These are phyloP conservation scores for Beauveria sp. DNA, from an alignment of 2,329 filamentous ascomycete species.

Conservation along the genomic window DNA sequence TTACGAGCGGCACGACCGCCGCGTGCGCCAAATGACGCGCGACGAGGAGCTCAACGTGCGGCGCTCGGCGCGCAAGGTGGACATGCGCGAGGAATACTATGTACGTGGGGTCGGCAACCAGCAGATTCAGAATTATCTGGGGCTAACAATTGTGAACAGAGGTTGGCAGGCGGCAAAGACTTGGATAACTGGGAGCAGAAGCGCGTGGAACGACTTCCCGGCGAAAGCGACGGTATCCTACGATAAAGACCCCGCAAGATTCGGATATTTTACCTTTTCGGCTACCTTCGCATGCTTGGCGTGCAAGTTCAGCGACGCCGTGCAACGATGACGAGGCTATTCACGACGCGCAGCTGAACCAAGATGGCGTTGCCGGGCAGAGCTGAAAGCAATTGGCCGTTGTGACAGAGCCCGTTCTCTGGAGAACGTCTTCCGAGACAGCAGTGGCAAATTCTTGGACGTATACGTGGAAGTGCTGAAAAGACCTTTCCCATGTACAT, in stretches of 20 bases:
- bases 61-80: slow-evolving; percentile 61
- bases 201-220: slow-evolving; percentile 79
- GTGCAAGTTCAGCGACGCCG: too few species aligned
- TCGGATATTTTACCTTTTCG: neutral
- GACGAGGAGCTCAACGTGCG: slow-evolving; percentile 83
- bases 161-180: slow-evolving; percentile 62
- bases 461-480: too few species aligned
- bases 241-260: slow-evolving; percentile 21
- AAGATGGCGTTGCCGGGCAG: neutral
- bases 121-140: neutral
- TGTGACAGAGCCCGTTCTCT: neutral
- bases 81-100: slow-evolving; percentile 81
- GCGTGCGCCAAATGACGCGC: slow-evolving; percentile 74
- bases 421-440: neutral
- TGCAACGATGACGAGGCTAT: neutral
- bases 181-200: slow-evolving; percentile 96
- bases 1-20: slow-evolving; percentile 88
- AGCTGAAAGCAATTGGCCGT: too few species aligned
- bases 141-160: slow-evolving; percentile 15
- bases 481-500: neutral
- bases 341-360: neutral
- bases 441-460: too few species aligned
- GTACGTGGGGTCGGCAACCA: slow-evolving; percentile 43
- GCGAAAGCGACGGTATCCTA: slow-evolving; percentile 81
- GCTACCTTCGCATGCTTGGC: neutral